Percentiles rank a stretch among this genome's conserved stretches.
These are phyloP conservation scores for Pseudogymnoascus sp. DNA, from an alignment of 2,329 filamentous ascomycete genomes.

Conservation along the genomic window DNA sequence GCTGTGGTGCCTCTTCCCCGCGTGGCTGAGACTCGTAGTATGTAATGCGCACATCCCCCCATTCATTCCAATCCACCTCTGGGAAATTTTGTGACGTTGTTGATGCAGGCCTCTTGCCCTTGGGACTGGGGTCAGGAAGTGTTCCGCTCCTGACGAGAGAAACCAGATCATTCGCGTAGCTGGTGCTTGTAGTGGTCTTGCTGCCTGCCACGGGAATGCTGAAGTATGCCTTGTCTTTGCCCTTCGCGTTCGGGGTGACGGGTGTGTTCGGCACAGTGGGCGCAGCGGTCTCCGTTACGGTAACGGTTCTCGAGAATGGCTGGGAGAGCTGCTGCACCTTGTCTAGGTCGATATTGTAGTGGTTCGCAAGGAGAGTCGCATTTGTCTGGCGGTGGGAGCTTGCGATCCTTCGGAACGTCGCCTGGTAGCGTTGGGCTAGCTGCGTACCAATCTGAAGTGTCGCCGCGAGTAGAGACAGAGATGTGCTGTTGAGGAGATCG, in stretches of 20 bases:
- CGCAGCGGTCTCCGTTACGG: conserved; percentile 38
- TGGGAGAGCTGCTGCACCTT: conserved; percentile 75
- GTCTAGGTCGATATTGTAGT: conserved; percentile 74
- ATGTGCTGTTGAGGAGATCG: conserved; percentile 80
- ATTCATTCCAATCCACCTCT: conserved; percentile 58
- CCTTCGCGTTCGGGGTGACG: conserved; percentile 53
- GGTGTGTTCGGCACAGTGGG: conserved; percentile 44
- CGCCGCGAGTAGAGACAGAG: conserved; percentile 65
- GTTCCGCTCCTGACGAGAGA: conserved; percentile 57
- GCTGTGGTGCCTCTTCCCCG: conserved; percentile 21
- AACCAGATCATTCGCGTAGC: conserved; percentile 78
- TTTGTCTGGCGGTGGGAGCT: conserved; percentile 59
- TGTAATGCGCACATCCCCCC: conserved; percentile 69
- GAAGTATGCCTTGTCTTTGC: conserved; percentile 60
- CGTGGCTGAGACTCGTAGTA: conserved; percentile 52
- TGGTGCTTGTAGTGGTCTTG: conserved; percentile 38
- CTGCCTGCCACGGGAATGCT: conserved; percentile 34
- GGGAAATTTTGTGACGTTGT: conserved; percentile 8
- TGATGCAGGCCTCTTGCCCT: conserved; percentile 18
- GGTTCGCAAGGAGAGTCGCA: conserved; percentile 67
- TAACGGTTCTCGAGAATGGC: conserved; percentile 69
- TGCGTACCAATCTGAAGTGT: conserved; percentile 76
- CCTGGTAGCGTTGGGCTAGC: conserved; percentile 86
- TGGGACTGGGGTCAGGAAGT: conserved; percentile 26
- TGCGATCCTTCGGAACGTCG: conserved; percentile 68